Base-by-base conservation (phyloP, 257 asterid genomes). In the Solanum sparsipilum region DNA sequence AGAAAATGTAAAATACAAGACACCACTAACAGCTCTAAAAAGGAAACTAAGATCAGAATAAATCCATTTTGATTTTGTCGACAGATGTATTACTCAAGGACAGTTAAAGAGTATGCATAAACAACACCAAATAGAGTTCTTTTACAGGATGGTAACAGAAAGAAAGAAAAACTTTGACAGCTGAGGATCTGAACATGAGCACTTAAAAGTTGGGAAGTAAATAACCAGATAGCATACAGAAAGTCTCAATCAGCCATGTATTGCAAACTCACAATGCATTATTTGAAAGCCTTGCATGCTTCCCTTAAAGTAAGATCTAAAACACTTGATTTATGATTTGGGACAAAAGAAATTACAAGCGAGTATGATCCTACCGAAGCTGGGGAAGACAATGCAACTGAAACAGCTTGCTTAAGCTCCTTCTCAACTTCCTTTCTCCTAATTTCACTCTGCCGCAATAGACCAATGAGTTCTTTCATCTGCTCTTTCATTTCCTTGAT, bases 401-500 rank as follows among this genome's bases (percentile, higher is more conserved):
- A 92, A 84, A 82, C 90, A 88, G 91, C 89, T 90, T 96, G 98
- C 89, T 94, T 94, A 38, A 97, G 93, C 92, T 96, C 98, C 92
- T 94, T 95, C 85, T 97, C 99, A 5, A 91, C 89, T 88, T 94
- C 99, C 92, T 94, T 96, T 91, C 98, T 93, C 86, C 96, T 90
- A 88, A 94, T 89, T 93, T 97, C 99, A 71, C 98, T 97, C 88
- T 97, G 98, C 86, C 98, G 90, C 86, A 97, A 84, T 85, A 97
- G 89, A 87, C 94, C 92, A 58, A 97, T 95, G 39, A 97, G 98
- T 92, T 97, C 99, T 87, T 94, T 97, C 93, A 94, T 91, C 87
- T 97, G 99, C 87, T 97, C 99, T 89, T 97, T 93, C 96, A 96
- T 92, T 93, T 95, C 99, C 91, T 96, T 97, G 91, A 94, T 92